These are phyloP conservation scores for Sanghuangporus sanghuang DNA, from an alignment of 1,284 basidiomycete species.

Conservation along the genomic window DNA sequence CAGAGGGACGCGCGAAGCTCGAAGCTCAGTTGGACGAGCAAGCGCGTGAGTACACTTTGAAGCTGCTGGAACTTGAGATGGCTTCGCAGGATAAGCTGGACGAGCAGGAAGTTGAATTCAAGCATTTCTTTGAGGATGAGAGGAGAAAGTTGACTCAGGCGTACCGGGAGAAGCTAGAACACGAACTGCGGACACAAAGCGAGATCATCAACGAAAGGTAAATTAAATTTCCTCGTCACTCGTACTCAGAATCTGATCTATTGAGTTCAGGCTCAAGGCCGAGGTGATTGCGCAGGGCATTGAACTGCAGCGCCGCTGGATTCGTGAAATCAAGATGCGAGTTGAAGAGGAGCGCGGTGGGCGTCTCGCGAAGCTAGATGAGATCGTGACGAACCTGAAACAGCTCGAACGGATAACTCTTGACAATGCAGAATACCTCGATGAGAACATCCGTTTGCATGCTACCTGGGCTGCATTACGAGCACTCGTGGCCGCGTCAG, in stretches of 20 bases:
- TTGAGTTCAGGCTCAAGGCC: conserved; percentile 68
- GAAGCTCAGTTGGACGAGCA: conserved; percentile 81
- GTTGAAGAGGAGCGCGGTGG: conserved; percentile 97
- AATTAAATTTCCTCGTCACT: not conserved
- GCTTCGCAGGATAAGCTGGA: conserved; percentile 81
- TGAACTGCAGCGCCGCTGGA: conserved; percentile 95
- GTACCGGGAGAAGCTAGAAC: conserved; percentile 84
- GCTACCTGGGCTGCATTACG: conserved; percentile 74
- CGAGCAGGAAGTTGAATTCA: conserved; percentile 83
- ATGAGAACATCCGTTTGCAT: conserved; percentile 87
- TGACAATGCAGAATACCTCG: conserved; percentile 86
- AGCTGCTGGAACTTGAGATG: conserved; percentile 82
- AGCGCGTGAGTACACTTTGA: conserved; percentile 77
- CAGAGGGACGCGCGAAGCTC: conserved; percentile 74
- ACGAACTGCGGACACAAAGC: conserved; percentile 85
- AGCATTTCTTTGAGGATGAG: conserved; percentile 80
- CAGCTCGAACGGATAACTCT: conserved; percentile 86
- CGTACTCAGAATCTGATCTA: not conserved
- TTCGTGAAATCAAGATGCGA: conserved; percentile 91
- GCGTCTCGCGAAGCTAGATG: conserved; percentile 90
- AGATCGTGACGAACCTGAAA: conserved; percentile 87
- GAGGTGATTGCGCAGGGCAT: conserved; percentile 96
- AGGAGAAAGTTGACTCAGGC: conserved; percentile 67
- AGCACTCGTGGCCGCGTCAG: conserved; percentile 49
- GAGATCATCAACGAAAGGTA: conserved; percentile 93